phyloP scores from a whole-genome alignment of 202 grass and related monocot species.

The Elaeis oleifera region DNA sequence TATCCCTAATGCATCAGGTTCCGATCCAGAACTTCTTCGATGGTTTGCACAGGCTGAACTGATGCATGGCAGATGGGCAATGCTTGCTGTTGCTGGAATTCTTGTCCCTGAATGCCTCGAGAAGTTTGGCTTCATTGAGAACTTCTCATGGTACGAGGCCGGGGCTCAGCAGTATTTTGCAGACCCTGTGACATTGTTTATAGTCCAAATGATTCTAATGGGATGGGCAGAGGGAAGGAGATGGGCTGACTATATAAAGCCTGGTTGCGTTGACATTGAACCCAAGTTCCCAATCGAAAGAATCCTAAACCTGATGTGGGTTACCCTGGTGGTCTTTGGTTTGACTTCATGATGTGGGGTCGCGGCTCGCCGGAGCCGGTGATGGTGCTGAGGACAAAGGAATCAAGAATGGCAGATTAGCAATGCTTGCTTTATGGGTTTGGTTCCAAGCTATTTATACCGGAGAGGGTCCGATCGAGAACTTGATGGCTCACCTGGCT shows the following conservation, averaged over 20 bases:
- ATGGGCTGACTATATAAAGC: constrained; percentile 63
- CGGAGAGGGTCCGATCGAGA: constrained; percentile 59
- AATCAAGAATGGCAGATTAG: constrained; percentile 92
- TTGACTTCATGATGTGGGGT: constrained; percentile 88
- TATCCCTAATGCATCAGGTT: constrained; percentile 31
- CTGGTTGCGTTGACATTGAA: constrained; percentile 64
- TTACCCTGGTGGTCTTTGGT: constrained; percentile 75
- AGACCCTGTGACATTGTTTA: constrained; percentile 61
- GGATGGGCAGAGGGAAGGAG: constrained; percentile 78
- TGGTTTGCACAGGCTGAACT: constrained; percentile 90
- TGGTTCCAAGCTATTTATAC: constrained; percentile 92
- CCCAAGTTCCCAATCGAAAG: constrained; percentile 45
- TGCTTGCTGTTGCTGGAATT: constrained; percentile 67
- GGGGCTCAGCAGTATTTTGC: constrained; percentile 66
- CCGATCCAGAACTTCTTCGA: constrained; percentile 56
- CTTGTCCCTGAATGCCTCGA: constrained; percentile 51
- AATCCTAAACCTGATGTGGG: constrained; percentile 63
- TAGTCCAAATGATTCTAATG: constrained; percentile 74
- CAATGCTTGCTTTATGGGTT: constrained; percentile 90
- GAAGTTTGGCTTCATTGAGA: constrained; percentile 58
- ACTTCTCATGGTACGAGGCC: constrained; percentile 56
- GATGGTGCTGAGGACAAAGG: constrained; percentile 93
- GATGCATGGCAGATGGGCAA: constrained; percentile 83
- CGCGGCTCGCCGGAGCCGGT: constrained; percentile 79
- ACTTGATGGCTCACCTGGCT: constrained; percentile 67